phyloP scores from a whole-genome alignment of 257 asterid species.

The Solanum sparsipilum region DNA sequence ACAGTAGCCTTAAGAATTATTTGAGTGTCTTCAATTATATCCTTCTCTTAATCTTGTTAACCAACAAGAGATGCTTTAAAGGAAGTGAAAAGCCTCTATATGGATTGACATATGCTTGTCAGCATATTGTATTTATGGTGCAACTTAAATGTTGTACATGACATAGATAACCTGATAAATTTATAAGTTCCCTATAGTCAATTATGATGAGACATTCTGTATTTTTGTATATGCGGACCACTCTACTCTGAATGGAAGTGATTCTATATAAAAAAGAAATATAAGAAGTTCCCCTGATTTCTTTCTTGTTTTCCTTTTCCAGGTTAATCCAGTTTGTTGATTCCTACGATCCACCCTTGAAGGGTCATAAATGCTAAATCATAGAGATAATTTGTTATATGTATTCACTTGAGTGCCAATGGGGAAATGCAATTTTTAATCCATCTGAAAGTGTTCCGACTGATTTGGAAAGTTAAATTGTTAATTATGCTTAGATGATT shows the following conservation, averaged over 20 bases:
- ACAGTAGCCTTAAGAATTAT: no score
- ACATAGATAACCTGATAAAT: background rate
- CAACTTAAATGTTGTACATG: background rate
- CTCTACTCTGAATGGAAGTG: background rate
- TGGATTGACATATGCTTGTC: background rate
- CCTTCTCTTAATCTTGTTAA: background rate
- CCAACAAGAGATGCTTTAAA: background rate
- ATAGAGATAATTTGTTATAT: no score
- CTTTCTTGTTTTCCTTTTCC: slow-evolving; percentile 17
- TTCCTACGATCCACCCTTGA: slow-evolving; percentile 93
- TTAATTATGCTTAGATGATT: no score
- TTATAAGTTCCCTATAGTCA: background rate
- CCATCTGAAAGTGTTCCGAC: no score
- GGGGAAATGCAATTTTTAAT: no score
- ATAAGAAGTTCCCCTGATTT: slow-evolving; percentile 11
- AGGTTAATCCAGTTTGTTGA: slow-evolving; percentile 90
- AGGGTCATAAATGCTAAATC: slow-evolving; percentile 31
- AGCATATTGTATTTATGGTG: background rate
- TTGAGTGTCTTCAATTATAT: no score
- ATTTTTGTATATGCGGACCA: background rate
- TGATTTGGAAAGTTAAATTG: no score
- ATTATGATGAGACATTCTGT: background rate
- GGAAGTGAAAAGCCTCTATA: background rate
- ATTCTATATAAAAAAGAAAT: slow-evolving; percentile 1
- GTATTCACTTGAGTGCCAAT: no score